Base-by-base conservation (phyloP, 164 flowering plant species). In the Buxus sempervirens region DNA sequence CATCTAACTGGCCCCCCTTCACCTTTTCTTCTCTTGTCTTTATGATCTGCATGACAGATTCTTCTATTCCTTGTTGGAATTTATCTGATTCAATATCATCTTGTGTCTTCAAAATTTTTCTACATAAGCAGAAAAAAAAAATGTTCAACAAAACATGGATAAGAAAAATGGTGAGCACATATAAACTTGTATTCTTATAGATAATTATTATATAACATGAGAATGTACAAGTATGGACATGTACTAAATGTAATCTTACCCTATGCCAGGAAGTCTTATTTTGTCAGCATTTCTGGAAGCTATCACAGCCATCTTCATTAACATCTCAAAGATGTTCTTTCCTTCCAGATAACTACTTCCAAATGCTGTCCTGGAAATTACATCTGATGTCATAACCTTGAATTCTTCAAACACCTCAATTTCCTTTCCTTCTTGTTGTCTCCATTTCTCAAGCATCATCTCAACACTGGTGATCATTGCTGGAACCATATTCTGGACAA, bases 311-410 rank as follows among this genome's bases (percentile, higher is more conserved):
- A 60, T 16, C 49, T 60, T 41, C 54, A 58, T 23, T 36, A 68
- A 59, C 71, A 78, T 73, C 19, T 81, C 65, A 21, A 85, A 81
- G 22, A 81, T 82, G 3, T 72, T 67, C 72, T 79, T 54, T 20
- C 87, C 88, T 72, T 86, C 82, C 28, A 60, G 13, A 55, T 76
- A 82, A 60, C 75, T 84, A 72, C 83, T 84, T 24, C 87, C 89
- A 68, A 85, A 85, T 21, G 87, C 89, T 19, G 86, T 81, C 69
- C 70, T 41, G 7, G 71, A 60, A 18, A 59, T 68, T 13, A 68
- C 71, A 28, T 68, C 64, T 0, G 64, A 41, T 49, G 71, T 60
- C 18, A 68, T 20, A 18, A 60, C 8, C 23, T 25, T 58, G n/a
- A 60, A 68, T 48, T 68, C 71, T 38, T 60, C 61, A 15, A 41